Conservation (phyloP, 805 yeast species). For the Metschnikowia koreensis region DNA sequence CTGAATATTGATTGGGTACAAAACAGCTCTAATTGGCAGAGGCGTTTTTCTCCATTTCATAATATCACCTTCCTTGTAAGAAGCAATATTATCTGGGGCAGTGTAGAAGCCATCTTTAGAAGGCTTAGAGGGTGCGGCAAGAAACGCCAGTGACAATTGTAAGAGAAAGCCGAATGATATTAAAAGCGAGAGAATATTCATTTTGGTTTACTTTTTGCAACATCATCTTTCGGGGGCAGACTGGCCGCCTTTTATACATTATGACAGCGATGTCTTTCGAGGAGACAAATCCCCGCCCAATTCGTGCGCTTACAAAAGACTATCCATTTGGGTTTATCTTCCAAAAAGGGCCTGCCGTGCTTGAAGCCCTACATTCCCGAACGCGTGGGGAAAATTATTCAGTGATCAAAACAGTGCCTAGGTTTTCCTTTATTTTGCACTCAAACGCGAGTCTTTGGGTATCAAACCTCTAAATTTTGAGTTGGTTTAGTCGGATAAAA, state of each 20-base stretch:
- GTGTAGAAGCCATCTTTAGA: slow-evolving; percentile 11
- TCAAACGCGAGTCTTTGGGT: no score
- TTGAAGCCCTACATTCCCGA: no score
- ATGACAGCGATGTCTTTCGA: no score
- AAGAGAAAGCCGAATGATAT: background rate
- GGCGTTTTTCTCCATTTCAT: slow-evolving; percentile 10
- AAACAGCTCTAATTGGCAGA: slow-evolving; percentile 7
- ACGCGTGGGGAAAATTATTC: no score
- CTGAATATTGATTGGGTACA: slow-evolving; percentile 12
- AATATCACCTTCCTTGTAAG: slow-evolving; percentile 12
- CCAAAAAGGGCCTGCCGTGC: no score
- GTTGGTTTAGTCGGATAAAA: no score
- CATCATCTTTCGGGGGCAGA: background rate
- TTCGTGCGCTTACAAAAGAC: no score
- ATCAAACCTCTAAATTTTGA: no score
- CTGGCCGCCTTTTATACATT: background rate
- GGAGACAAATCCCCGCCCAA: no score
- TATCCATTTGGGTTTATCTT: no score
- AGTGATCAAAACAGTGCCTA: no score
- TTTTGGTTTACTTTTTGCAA: background rate
- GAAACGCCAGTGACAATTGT: slow-evolving; percentile 1
- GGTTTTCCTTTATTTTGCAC: no score
- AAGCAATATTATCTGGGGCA: slow-evolving; percentile 7
- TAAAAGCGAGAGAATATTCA: background rate
- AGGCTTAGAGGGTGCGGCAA: slow-evolving; percentile 4